Evolutionary conservation across 2,329 filamentous ascomycete genomes (phyloP).

Genomic region (Paecilomyces sp.): DNA sequence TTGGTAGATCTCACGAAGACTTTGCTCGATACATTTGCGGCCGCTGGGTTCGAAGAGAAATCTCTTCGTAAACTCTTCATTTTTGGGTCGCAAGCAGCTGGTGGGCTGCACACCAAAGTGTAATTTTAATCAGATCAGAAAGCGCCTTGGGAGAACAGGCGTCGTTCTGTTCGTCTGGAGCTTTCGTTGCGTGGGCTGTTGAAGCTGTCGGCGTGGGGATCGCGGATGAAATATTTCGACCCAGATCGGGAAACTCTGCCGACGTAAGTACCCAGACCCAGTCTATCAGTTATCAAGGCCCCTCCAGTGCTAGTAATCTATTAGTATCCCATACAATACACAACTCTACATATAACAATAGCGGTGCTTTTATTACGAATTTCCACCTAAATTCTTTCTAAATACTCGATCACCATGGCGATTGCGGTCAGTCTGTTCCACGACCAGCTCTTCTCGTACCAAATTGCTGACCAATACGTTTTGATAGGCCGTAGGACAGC

Average conservation of each 20-base stretch:
- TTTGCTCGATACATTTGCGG: conserved; percentile 84
- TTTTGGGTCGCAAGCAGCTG: conserved; percentile 8
- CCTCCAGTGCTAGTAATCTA: not conserved
- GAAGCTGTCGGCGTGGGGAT: not conserved
- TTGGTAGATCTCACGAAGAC: conserved; percentile 91
- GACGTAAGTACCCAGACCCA: conserved; percentile 1
- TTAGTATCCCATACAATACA: not conserved
- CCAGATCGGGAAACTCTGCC: conserved; percentile 18
- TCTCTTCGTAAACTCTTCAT: conserved; percentile 59
- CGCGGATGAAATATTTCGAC: conserved; percentile 3
- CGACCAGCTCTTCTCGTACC: not conserved
- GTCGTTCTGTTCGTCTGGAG: not conserved
- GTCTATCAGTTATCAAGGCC: not conserved
- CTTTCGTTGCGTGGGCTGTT: not conserved
- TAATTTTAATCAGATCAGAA: not conserved
- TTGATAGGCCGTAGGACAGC: conserved; percentile 72
- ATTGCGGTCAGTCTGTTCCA: conserved; percentile 7
- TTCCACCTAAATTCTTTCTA: not conserved
- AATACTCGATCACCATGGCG: conserved; percentile 4
- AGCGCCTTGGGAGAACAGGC: not conserved
- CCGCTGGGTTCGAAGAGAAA: conserved; percentile 45
- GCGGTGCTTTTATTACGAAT: not conserved
- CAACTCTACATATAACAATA: not conserved
- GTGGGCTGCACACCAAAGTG: not conserved
- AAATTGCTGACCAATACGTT: conserved; percentile 7